phyloP scores from a whole-genome alignment of 148 eudicot species.

The Rhododendron ferrugineum region DNA sequence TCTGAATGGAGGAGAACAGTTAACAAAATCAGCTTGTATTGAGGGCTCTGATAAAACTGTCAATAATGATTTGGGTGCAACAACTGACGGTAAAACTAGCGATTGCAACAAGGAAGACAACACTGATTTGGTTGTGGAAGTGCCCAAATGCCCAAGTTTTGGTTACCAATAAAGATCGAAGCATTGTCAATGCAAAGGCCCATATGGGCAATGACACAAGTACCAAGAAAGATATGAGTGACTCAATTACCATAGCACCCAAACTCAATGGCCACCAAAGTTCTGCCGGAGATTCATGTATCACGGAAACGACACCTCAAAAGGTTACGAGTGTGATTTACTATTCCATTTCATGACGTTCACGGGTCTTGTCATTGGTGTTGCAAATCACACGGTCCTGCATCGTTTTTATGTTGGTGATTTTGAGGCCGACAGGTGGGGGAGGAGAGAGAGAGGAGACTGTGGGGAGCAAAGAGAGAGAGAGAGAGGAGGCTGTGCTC shows the following conservation, averaged over 20 bases:
- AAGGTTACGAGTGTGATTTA: constrained; percentile 29
- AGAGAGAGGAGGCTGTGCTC: background rate
- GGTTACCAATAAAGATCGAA: constrained; percentile 8
- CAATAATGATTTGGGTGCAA: background rate
- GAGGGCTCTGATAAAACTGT: background rate
- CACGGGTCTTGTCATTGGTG: constrained; percentile 68
- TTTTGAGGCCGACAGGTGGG: constrained; percentile 28
- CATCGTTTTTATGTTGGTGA: constrained; percentile 52
- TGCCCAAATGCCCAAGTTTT: constrained; percentile 15
- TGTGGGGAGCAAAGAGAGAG: constrained; percentile 23
- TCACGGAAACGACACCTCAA: constrained; percentile 12
- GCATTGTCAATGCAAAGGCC: constrained; percentile 11
- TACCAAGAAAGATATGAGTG: constrained; percentile 14
- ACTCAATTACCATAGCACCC: constrained; percentile 14
- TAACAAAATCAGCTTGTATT: background rate
- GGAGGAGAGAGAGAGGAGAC: constrained; percentile 37
- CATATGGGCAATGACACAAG: constrained; percentile 5
- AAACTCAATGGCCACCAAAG: constrained; percentile 10
- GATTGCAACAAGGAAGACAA: constrained; percentile 10
- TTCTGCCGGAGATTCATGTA: constrained; percentile 8
- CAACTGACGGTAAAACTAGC: background rate
- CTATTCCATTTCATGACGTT: constrained; percentile 19
- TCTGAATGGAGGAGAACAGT: background rate
- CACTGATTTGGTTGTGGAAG: constrained; percentile 12
- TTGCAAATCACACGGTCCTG: constrained; percentile 62